Percentiles rank a stretch among this genome's conserved stretches.
Conservation (phyloP, 2,329 filamentous ascomycete species). For the Microcyclosporella mali region DNA sequence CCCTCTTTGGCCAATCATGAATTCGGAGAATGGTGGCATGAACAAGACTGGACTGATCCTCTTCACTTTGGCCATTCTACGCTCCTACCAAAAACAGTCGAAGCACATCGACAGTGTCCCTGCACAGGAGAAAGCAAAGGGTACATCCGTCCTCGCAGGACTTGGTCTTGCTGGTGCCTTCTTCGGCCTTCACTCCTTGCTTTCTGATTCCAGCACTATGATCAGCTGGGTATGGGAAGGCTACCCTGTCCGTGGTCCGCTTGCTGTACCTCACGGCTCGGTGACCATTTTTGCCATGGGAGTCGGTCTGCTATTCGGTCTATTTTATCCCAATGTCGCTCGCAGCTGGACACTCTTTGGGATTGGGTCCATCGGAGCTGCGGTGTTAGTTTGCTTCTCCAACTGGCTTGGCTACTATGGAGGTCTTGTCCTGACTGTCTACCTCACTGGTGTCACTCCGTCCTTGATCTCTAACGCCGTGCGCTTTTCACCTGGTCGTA, state of each 20-base stretch:
- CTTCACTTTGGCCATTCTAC: constrained; percentile 66
- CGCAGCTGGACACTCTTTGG: constrained; percentile 75
- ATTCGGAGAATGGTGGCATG: constrained; percentile 82
- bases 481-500: constrained; percentile 67
- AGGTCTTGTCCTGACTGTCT: constrained; percentile 66
- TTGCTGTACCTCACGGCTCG: constrained; percentile 83
- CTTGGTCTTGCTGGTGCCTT: constrained; percentile 76
- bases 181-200: constrained; percentile 83
- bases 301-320: constrained; percentile 66
- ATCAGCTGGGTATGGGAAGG: constrained; percentile 98
- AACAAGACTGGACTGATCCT: constrained; percentile 76
- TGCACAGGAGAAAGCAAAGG: constrained; percentile 50
- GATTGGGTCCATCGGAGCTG: constrained; percentile 70
- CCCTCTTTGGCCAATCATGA: constrained; percentile 92
- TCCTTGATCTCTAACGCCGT: constrained; percentile 70
- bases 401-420: constrained; percentile 92
- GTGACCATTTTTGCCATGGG: constrained; percentile 85
- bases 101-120: constrained; percentile 44
- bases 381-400: constrained; percentile 65
- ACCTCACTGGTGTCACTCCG: constrained; percentile 73
- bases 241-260: constrained; percentile 81
- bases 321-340: constrained; percentile 64
- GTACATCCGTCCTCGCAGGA: constrained; percentile 65
- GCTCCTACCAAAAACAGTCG: constrained; percentile 63
- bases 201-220: constrained; percentile 98